Evolutionary conservation across 805 yeast species (phyloP).

Genomic region (Zygotorulaspora sp.): DNA sequence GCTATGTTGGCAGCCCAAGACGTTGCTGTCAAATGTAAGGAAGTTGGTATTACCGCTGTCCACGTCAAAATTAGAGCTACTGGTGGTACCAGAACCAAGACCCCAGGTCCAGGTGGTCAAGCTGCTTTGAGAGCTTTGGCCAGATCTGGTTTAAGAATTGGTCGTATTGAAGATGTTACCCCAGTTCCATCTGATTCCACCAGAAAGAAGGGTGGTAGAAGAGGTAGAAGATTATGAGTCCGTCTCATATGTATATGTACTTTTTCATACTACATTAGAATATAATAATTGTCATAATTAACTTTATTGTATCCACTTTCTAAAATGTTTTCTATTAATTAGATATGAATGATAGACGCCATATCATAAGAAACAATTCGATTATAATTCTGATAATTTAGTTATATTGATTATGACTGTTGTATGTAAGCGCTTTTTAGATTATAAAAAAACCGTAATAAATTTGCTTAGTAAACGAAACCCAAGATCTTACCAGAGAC

Average conservation of each 20-base stretch:
- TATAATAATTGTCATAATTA: background rate
- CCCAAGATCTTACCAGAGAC: constrained; percentile 98
- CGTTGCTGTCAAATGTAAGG: constrained; percentile 97
- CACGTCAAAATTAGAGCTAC: constrained; percentile 99
- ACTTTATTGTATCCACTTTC: background rate
- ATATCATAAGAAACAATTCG: no score
- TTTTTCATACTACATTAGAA: background rate
- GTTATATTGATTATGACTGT: constrained; percentile 2
- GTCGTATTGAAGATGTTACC: constrained; percentile 99
- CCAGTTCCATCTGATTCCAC: constrained; percentile 99
- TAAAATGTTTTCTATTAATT: no score
- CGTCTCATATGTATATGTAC: background rate
- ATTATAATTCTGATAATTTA: no score
- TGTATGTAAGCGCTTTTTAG: no score
- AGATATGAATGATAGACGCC: no score
- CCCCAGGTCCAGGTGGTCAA: constrained; percentile 99
- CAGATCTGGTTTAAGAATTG: constrained; percentile 99
- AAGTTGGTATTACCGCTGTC: constrained; percentile 99
- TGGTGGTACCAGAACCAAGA: constrained; percentile 99
- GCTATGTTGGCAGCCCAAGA: constrained; percentile 99
- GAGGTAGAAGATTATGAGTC: constrained; percentile 99
- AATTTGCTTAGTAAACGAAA: constrained; percentile 73
- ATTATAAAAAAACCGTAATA: no score
- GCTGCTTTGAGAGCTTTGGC: constrained; percentile 98
- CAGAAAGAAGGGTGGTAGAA: constrained; percentile 99